Conservation (phyloP, 2,329 filamentous ascomycete genomes). For the Ophiocordyceps sinensis region DNA sequence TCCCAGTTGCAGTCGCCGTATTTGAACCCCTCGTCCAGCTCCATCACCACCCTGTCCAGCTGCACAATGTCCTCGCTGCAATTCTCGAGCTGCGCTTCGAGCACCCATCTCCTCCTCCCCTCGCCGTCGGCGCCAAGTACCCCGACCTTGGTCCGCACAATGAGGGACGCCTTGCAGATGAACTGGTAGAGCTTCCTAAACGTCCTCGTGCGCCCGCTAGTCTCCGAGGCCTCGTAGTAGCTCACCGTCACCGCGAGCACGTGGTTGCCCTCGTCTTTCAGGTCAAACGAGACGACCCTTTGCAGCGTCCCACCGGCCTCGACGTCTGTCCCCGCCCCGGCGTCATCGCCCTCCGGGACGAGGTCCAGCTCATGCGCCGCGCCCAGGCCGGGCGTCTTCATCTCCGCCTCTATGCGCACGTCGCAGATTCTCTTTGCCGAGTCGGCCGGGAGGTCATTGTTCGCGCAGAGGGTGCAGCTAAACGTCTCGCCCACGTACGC, state of each 20-base stretch:
- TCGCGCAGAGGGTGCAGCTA: constrained; percentile 88
- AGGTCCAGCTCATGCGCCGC: constrained; percentile 52
- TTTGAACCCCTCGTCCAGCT: constrained; percentile 34
- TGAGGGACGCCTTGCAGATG: constrained; percentile 76
- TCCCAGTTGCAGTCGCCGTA: constrained; percentile 46
- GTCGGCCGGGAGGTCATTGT: constrained; percentile 50
- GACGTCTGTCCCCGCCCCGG: constrained; percentile 32
- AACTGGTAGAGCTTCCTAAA: constrained; percentile 97
- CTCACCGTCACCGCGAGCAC: constrained; percentile 86
- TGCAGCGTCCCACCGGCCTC: constrained; percentile 57
- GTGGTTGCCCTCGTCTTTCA: constrained; percentile 90
- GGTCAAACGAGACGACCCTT: constrained; percentile 67
- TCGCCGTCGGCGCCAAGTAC: constrained; percentile 27
- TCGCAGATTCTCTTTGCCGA: constrained; percentile 46
- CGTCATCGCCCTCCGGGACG: constrained; percentile 17
- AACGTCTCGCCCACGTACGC: constrained; percentile 95
- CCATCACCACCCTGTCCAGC: constrained; percentile 51
- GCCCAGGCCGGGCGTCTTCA: constrained; percentile 66
- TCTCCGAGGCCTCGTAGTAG: constrained; percentile 76
- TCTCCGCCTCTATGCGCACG: constrained; percentile 76
- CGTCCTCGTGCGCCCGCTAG: constrained; percentile 58
- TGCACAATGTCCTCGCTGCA: constrained; percentile 72
- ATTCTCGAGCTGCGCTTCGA: constrained; percentile 94
- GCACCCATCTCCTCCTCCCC: constrained; percentile 42
- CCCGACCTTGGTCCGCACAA: constrained; percentile 80